Conservation (phyloP, 768 basidiomycete genomes). For the Pulveroboletus sp. region DNA sequence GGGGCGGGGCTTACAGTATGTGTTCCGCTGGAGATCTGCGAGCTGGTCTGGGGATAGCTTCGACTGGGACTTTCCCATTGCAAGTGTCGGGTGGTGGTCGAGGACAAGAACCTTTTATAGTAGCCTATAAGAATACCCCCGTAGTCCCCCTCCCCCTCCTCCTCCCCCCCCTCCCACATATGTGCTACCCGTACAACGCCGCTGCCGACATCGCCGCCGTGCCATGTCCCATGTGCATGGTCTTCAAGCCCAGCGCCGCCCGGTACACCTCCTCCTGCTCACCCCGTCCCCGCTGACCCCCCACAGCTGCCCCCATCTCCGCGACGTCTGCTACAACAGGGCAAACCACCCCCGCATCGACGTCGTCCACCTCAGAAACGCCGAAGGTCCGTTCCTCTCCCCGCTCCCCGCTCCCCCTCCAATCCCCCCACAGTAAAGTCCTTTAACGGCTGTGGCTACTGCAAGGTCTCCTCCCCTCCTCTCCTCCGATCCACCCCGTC, state of each 20-base stretch:
- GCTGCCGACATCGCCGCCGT: constrained; percentile 61
- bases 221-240: constrained; percentile 83
- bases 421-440: constrained; percentile 55
- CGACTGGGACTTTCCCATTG: constrained; percentile 96
- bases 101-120: constrained; percentile 29
- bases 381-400: constrained; percentile 61
- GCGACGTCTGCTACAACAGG: constrained; percentile 75
- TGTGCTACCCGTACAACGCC: constrained; percentile 75
- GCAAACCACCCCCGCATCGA: constrained; percentile 72
- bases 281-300: constrained; percentile 18
- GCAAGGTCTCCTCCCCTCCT: constrained; percentile 59
- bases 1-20: constrained; percentile 71
- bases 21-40: constrained; percentile 93
- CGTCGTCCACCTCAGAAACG: constrained; percentile 78
- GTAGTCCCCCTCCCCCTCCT: constrained; percentile 12
- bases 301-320: constrained; percentile 71
- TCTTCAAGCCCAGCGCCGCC: constrained; percentile 59
- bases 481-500: constrained; percentile 19
- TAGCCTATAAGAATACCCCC: constrained; percentile 30
- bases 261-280: constrained; percentile 41
- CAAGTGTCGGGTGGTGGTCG: constrained; percentile 33
- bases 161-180: constrained; percentile 34
- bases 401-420: constrained; percentile 7
- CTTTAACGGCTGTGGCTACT: constrained; percentile 86
- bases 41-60: constrained; percentile 95